Evolutionary conservation across 768 basidiomycete species (phyloP).

Genomic region (Tephrocybe sp.): DNA sequence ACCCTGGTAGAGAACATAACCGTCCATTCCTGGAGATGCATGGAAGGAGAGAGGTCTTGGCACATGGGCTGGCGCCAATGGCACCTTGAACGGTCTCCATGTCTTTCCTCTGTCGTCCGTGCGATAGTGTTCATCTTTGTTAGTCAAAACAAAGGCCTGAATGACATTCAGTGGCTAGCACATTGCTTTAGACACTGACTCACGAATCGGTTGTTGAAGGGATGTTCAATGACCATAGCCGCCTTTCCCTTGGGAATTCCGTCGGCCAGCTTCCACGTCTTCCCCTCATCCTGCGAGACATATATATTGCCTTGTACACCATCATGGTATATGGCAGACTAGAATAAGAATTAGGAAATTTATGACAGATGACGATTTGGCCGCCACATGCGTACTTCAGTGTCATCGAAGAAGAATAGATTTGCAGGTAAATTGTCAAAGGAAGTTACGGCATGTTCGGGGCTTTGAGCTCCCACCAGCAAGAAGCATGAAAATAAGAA

Average conservation of each 20-base stretch:
- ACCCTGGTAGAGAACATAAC: constrained; percentile 80
- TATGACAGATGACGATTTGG: neutral
- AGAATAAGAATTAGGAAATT: constrained; percentile 8
- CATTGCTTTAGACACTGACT: constrained; percentile 20
- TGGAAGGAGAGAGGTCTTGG: constrained; percentile 83
- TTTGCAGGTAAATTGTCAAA: constrained; percentile 75
- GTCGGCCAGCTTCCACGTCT: constrained; percentile 51
- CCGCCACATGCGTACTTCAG: constrained; percentile 54
- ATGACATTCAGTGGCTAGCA: constrained; percentile 25
- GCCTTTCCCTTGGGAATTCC: constrained; percentile 59
- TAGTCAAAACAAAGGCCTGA: constrained; percentile 84
- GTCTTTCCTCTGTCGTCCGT: constrained; percentile 86
- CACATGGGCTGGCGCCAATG: constrained; percentile 56
- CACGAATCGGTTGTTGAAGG: constrained; percentile 77
- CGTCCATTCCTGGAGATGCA: constrained; percentile 70
- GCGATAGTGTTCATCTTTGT: constrained; percentile 76
- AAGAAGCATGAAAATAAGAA: constrained; percentile 17
- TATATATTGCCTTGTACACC: constrained; percentile 63
- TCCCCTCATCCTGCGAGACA: constrained; percentile 88
- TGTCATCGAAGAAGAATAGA: constrained; percentile 93
- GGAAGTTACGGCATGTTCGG: constrained; percentile 45
- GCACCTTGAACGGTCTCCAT: constrained; percentile 81
- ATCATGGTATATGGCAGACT: constrained; percentile 83
- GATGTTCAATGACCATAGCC: constrained; percentile 80
- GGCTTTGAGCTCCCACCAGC: constrained; percentile 37